These are phyloP conservation scores for Phytophthora fragariaefolia DNA, from an alignment of 352 stramenopile species.

Conservation along the genomic window DNA sequence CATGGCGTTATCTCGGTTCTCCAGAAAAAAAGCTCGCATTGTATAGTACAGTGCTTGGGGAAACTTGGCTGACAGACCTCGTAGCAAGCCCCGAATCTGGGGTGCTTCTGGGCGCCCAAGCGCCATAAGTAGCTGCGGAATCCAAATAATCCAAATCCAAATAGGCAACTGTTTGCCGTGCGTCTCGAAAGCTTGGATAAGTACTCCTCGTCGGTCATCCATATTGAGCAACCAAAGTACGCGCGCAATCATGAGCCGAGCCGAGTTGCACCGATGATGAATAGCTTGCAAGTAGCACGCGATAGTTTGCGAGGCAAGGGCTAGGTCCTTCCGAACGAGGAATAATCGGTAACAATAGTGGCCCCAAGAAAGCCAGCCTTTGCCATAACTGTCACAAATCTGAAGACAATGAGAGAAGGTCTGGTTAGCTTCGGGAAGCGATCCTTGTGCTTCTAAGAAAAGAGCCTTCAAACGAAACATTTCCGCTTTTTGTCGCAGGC, in stretches of 20 bases:
- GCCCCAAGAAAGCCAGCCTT: constrained; percentile 96
- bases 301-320: constrained; percentile 90
- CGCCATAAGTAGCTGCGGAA: constrained; percentile 96
- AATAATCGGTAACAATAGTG: constrained; percentile 92
- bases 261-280: constrained; percentile 89
- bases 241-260: constrained; percentile 89
- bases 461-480: constrained; percentile 93
- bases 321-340: constrained; percentile 72
- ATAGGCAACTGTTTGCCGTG: constrained; percentile 95
- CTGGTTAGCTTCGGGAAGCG: constrained; percentile 83
- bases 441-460: constrained; percentile 88
- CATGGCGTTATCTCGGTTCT: constrained; percentile 94
- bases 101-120: constrained; percentile 93
- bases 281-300: constrained; percentile 95
- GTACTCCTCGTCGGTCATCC: constrained; percentile 76
- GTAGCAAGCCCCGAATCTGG: constrained; percentile 84
- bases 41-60: constrained; percentile 99
- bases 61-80: constrained; percentile 92
- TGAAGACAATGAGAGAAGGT: constrained; percentile 93
- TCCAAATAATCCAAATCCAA: constrained; percentile 99
- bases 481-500: constrained; percentile 91
- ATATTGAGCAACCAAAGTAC: constrained; percentile 92
- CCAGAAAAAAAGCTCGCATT: constrained; percentile 97
- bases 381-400: constrained; percentile 92
- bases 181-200: constrained; percentile 93